A percentile compares a stretch with the other conserved stretches of the same genome.
Evolutionary conservation across 2,329 filamentous ascomycete species (phyloP).

Genomic region (Xylaria sp.): DNA sequence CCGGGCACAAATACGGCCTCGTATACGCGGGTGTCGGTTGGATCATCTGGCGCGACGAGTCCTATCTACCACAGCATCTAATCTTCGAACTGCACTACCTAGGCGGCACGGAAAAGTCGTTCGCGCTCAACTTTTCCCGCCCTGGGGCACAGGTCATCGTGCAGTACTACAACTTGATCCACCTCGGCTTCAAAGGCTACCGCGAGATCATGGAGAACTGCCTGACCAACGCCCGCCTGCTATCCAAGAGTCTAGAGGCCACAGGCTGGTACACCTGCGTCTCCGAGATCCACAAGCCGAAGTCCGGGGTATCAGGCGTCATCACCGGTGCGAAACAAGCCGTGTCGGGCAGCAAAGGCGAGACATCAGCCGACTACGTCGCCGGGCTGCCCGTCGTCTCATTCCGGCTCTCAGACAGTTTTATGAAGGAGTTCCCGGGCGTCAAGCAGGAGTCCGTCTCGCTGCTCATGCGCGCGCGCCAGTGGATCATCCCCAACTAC

Average conservation of each 20-base stretch:
- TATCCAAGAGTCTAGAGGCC: conserved; percentile 71
- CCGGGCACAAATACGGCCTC: conserved; percentile 68
- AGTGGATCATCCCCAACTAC: conserved; percentile 80
- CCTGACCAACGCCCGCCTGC: conserved; percentile 70
- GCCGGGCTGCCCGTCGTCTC: conserved; percentile 75
- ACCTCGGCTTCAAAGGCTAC: conserved; percentile 75
- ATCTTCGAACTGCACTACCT: conserved; percentile 78
- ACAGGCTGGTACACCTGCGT: conserved; percentile 74
- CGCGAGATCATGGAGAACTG: conserved; percentile 73
- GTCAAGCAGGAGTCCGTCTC: conserved; percentile 73
- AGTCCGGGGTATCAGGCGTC: conserved; percentile 53
- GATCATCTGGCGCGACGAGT: conserved; percentile 75
- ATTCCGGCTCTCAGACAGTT: conserved; percentile 71
- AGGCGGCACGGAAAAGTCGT: conserved; percentile 76
- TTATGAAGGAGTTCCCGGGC: conserved; percentile 69
- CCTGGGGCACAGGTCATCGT: conserved; percentile 76
- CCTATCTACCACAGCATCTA: conserved; percentile 72
- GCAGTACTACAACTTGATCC: conserved; percentile 79
- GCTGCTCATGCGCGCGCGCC: conserved; percentile 71
- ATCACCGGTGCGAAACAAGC: conserved; percentile 51
- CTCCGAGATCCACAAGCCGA: conserved; percentile 72
- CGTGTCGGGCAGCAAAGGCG: conserved; percentile 54
- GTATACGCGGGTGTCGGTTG: conserved; percentile 75
- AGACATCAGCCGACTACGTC: conserved; percentile 70
- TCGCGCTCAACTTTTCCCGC: conserved; percentile 78